Percentiles rank a stretch among this genome's conserved stretches.
phyloP scores from a whole-genome alignment of 2,329 filamentous ascomycete species.

The Elsinoe fawcettii region DNA sequence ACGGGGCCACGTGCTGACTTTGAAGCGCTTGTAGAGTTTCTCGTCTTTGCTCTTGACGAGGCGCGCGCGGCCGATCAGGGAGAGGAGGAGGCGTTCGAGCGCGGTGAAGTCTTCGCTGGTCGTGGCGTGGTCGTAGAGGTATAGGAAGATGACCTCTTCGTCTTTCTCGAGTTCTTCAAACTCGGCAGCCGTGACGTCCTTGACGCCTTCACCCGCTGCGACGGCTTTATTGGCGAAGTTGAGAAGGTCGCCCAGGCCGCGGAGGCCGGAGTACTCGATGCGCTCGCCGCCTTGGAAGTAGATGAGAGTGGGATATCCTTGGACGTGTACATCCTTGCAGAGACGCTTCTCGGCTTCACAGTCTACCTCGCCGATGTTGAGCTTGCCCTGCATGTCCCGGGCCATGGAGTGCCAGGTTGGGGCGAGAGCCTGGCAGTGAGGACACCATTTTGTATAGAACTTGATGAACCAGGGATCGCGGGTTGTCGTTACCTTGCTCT shows the following conservation, averaged over 20 bases:
- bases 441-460: conserved; percentile 96
- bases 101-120: conserved; percentile 86
- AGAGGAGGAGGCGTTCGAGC: conserved; percentile 76
- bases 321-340: conserved; percentile 82
- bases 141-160: conserved; percentile 92
- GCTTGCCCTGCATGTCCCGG: conserved; percentile 78
- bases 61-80: conserved; percentile 82
- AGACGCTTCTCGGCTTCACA: conserved; percentile 77
- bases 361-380: conserved; percentile 94
- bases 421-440: conserved; percentile 87
- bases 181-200: conserved; percentile 66
- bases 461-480: conserved; percentile 97
- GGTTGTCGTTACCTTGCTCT: conserved; percentile 74
- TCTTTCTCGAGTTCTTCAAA: conserved; percentile 83
- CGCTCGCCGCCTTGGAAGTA: conserved; percentile 90
- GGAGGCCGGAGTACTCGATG: conserved; percentile 85
- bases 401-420: conserved; percentile 85
- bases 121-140: conserved; percentile 95
- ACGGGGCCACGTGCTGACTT: conserved; percentile 95
- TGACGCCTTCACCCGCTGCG: conserved; percentile 66
- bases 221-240: conserved; percentile 81
- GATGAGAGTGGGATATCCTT: conserved; percentile 77
- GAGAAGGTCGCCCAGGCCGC: conserved; percentile 84
- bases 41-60: conserved; percentile 84
- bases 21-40: conserved; percentile 70